Conservation (phyloP, 352 stramenopile genomes). For the Phytophthora constricta region DNA sequence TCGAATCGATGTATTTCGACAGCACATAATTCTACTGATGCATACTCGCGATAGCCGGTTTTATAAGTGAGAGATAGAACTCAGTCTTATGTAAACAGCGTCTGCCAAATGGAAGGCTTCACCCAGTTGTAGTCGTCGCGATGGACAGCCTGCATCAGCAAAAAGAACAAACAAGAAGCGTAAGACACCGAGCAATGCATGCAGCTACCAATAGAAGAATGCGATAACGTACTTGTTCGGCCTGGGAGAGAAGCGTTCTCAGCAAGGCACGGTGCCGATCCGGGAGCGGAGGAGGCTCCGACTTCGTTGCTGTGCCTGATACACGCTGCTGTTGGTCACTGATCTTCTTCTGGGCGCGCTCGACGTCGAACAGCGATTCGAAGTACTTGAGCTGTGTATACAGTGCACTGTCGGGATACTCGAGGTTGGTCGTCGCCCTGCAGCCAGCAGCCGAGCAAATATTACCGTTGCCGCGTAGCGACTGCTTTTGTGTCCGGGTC, state of each 20-base stretch:
- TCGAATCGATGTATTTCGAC: conserved; percentile 30
- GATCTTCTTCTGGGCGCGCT: conserved; percentile 88
- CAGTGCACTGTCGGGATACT: conserved; percentile 91
- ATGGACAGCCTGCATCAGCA: conserved; percentile 62
- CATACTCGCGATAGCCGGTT: conserved; percentile 7
- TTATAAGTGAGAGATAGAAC: conserved; percentile 3
- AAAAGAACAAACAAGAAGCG: conserved; percentile 1
- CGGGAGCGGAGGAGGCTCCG: conserved; percentile 57
- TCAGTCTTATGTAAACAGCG: conserved; percentile 70
- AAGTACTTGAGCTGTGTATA: conserved; percentile 98
- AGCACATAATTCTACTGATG: conserved; percentile 4
- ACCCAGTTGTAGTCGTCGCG: conserved; percentile 95
- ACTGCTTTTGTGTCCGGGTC: conserved; percentile 95
- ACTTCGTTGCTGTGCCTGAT: conserved; percentile 28
- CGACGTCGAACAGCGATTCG: conserved; percentile 95
- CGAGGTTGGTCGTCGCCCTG: conserved; percentile 87
- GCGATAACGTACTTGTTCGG: conserved; percentile 55
- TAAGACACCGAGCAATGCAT: too few relatives aligned
- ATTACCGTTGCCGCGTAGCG: conserved; percentile 91
- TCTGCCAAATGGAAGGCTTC: conserved; percentile 91
- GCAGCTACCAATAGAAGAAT: background rate
- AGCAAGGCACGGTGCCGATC: conserved; percentile 79
- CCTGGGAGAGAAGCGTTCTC: conserved; percentile 79
- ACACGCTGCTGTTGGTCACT: conserved; percentile 65
- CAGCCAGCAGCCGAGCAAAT: conserved; percentile 94